Base-by-base conservation (phyloP, 2,329 filamentous ascomycete genomes). In the Botryotinia narcissicola region DNA sequence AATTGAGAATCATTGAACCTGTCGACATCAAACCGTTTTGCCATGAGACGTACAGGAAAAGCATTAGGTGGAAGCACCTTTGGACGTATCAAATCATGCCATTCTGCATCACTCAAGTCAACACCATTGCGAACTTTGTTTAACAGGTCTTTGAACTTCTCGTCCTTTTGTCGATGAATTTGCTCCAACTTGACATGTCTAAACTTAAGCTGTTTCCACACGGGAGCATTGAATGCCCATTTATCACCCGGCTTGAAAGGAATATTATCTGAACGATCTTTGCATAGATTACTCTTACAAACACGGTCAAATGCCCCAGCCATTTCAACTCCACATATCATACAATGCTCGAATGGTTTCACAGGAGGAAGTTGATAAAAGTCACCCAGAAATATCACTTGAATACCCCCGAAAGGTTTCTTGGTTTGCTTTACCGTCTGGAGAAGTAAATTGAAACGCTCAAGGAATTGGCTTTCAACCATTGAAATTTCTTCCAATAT, bases 311-410 rank as follows among this genome's bases (percentile, higher is more conserved):
- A 67, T 12, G 35, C 46, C 22, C 46, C 67, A 25, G 57, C 57
- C 72, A 77, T 78, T 46, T 63, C 57, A 18, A 73, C 62, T 6
- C 79, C 78, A 57, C 79, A 80, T 18, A 74, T 37, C 6, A 80
- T 40, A 57, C 79, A 80, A 46, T 66, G 72, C 54, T 77, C 51
- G 42, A 80, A 80, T 10, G 79, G 78, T 62, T 76, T 78, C 3
- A 80, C 79, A 2, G 79, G 79, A 22, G 79, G 79, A 20, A 80
- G 73, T 59, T 80, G 79, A 72, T 80, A 75, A 35, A 80, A 79
- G 46, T 79, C 79, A 1, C 78, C 79, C 0, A 80, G 73, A 48
- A 80, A 73, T 22, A 80, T 79, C 16, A 79, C 75, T 70, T 80
- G 78, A 44, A 76, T 78, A 12, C 78, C 78, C 5, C 78, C 79